Percentiles rank a stretch among this genome's conserved stretches.
These are phyloP conservation scores for Serendipita vermifera DNA, from an alignment of 768 basidiomycete species.

Conservation along the genomic window DNA sequence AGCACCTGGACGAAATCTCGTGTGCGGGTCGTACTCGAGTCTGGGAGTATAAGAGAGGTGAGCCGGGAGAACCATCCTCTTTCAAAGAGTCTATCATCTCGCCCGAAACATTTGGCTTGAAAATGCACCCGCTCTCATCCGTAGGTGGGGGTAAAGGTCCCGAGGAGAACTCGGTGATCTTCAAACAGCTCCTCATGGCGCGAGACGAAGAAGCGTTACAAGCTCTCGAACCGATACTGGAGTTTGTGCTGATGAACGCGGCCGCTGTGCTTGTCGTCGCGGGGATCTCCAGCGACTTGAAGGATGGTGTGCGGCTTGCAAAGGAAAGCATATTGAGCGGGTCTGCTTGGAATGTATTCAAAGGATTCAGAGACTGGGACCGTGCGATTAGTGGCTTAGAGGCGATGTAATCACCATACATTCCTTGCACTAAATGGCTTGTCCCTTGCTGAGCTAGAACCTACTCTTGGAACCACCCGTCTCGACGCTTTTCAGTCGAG, in stretches of 20 bases:
- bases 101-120: constrained; percentile 65
- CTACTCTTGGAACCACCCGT: too few relatives aligned
- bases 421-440: neutral
- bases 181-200: constrained; percentile 45
- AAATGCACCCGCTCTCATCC: constrained; percentile 48
- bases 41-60: constrained; percentile 50
- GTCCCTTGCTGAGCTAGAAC: too few relatives aligned
- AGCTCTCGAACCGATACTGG: constrained; percentile 47
- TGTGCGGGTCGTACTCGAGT: constrained; percentile 80
- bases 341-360: constrained; percentile 28
- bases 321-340: constrained; percentile 30
- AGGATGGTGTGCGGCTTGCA: constrained; percentile 59
- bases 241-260: constrained; percentile 86
- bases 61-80: constrained; percentile 33
- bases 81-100: constrained; percentile 51
- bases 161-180: constrained; percentile 63
- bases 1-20: constrained; percentile 88
- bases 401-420: neutral
- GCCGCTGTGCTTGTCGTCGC: constrained; percentile 79
- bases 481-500: too few relatives aligned
- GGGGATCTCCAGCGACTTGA: constrained; percentile 55
- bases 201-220: constrained; percentile 34
- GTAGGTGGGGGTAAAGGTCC: constrained; percentile 62
- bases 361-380: constrained; percentile 26
- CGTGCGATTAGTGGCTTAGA: neutral